These are phyloP conservation scores for Ziziphus jujuba DNA, from an alignment of 306 rosid genomes.

Conservation along the genomic window DNA sequence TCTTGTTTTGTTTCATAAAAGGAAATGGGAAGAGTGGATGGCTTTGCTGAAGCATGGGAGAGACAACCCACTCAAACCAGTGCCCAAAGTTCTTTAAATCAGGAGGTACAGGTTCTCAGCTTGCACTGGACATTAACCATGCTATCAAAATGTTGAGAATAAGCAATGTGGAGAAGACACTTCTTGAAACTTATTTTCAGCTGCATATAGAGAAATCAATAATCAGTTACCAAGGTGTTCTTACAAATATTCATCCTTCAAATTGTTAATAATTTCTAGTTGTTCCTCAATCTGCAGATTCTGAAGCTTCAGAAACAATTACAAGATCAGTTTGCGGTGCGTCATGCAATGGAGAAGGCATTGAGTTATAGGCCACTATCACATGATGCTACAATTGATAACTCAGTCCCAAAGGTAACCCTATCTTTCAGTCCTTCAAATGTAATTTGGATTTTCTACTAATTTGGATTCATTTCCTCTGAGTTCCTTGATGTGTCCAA, in stretches of 20 bases:
- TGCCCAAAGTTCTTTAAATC: conserved; percentile 64
- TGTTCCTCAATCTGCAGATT: conserved; percentile 50
- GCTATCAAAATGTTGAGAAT: too few relatives aligned
- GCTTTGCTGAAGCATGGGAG: conserved; percentile 54
- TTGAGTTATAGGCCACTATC: conserved; percentile 52
- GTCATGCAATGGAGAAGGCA: conserved; percentile 69
- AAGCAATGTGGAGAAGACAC: background rate
- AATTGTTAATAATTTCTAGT: conserved; percentile 19
- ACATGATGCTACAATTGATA: conserved; percentile 40
- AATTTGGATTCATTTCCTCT: background rate
- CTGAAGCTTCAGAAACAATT: conserved; percentile 68
- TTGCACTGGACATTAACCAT: background rate
- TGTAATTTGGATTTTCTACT: background rate
- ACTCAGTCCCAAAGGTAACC: conserved; percentile 70
- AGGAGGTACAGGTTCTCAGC: conserved; percentile 57
- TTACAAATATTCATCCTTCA: conserved; percentile 1
- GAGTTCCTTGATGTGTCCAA: background rate
- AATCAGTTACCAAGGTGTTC: conserved; percentile 4
- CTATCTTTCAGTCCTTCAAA: background rate
- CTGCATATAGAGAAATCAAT: background rate
- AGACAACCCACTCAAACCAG: conserved; percentile 39
- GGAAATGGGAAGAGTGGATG: conserved; percentile 35
- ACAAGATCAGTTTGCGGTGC: conserved; percentile 60
- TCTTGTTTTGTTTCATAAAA: conserved; percentile 31
- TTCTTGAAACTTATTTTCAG: background rate